Percentiles rank a stretch among this genome's conserved stretches.
phyloP scores from a whole-genome alignment of 768 basidiomycete species.

The Russula sp. region DNA sequence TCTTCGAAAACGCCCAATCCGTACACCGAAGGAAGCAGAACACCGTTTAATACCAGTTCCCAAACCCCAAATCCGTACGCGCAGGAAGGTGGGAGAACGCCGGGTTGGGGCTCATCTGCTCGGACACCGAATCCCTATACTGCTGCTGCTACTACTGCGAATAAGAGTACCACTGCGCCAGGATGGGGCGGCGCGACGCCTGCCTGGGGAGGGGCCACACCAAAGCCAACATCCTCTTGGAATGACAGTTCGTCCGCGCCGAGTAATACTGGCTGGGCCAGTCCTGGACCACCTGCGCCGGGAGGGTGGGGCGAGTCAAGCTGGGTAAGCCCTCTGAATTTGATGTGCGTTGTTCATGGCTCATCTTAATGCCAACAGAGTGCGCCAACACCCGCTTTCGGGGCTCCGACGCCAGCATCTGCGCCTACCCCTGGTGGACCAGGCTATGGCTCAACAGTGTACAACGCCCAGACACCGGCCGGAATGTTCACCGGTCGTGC shows the following conservation, averaged over 20 bases:
- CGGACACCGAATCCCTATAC: slow-evolving; percentile 53
- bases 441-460: slow-evolving; percentile 31
- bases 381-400: slow-evolving; percentile 27
- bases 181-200: slow-evolving; percentile 38
- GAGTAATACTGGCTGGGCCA: slow-evolving; percentile 25
- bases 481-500: slow-evolving; percentile 19
- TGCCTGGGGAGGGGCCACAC: slow-evolving; percentile 24
- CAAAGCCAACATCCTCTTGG: slow-evolving; percentile 18
- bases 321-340: slow-evolving; percentile 38
- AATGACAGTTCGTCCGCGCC: slow-evolving; percentile 17
- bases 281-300: slow-evolving; percentile 28
- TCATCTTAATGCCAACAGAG: slow-evolving; percentile 21
- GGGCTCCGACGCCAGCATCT: slow-evolving; percentile 34
- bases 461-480: slow-evolving; percentile 32
- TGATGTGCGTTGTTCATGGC: not conserved
- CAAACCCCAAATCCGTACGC: slow-evolving; percentile 71
- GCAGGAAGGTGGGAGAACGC: slow-evolving; percentile 42
- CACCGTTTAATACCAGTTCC: slow-evolving; percentile 60
- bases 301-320: slow-evolving; percentile 39
- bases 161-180: slow-evolving; percentile 41
- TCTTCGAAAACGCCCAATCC: slow-evolving; percentile 58
- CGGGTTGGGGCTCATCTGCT: slow-evolving; percentile 45
- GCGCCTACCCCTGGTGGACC: slow-evolving; percentile 35
- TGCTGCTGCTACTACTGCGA: slow-evolving; percentile 24
- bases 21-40: slow-evolving; percentile 56